Base-by-base conservation (phyloP, 2,329 filamentous ascomycete genomes). In the Verticillium albo-atrum region DNA sequence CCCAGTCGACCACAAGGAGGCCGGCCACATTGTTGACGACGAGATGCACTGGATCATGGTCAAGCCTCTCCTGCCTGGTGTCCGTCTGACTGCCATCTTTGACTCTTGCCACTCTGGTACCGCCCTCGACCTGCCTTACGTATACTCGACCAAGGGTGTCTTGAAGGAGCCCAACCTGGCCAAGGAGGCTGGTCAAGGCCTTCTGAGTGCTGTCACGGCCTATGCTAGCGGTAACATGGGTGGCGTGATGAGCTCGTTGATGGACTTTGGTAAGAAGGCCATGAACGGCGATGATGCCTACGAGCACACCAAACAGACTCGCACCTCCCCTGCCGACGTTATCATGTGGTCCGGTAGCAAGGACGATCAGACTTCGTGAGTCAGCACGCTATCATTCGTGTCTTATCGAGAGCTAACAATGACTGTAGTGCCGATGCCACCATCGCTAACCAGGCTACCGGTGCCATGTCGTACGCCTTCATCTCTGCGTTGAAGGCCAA, bases 341-440 rank as follows among this genome's bases (percentile, higher is more conserved):
- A 84, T 98, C 72, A 97, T 98, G 92, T 95, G 93, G 86, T 96
- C 92, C 58, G 95, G 95, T 59, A 96, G 91, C 79, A 98, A 98
- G 75, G 95, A 98, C 71, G 87, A 90, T 66, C 95, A 99, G 77
- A 99, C 94, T 68, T 93, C 90, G 88, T 92, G 80, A 78, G 89
- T 87, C 68, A 64, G 71, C 61, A 63, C 71, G 63, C 55, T 54
- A 58, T 25, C 60, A 60, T 54, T 62, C 50, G 59, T 63, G 62
- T 55, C 61, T 55, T 56, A 55, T n/a, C 53, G 58, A 55, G 58
- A 37, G 26, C 27, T 42, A 17, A 28, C 52, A 32, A n/a, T n/a
- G 26, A 25, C 28, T 6, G 61, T 68, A 97, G 92, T 65, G 90
- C 92, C 75, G 95, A 99, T 73, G 93, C 94, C n/a, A 90, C 87